Evolutionary conservation across 2,329 filamentous ascomycete genomes (phyloP), one percentile per base, ranked within the genome.

Genomic region (Fusarium pseudocircinatum): DNA sequence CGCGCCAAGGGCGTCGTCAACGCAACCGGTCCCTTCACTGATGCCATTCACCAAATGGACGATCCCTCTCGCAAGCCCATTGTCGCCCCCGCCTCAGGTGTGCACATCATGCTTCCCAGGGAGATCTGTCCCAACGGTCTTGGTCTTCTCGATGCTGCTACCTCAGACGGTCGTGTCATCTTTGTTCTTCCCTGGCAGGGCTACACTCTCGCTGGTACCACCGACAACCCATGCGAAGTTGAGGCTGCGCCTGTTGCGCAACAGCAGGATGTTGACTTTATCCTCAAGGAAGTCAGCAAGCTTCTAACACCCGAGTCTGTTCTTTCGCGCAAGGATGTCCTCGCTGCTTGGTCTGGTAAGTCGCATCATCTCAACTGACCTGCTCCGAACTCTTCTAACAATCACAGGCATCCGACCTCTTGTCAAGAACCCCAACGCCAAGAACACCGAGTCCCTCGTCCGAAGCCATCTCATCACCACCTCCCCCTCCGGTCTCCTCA

Each of bases 151-250:
- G 93, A 96, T 76, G 93, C 94, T 44, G 95, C 94, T 7, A 73
- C 70, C 9, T 95, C 93, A 2, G 93, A 96, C 78, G 93, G 93
- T n/a, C 90, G 93, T 78, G 93, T 96, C 72, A 93, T 96, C 77
- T 96, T 96, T 86, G 94, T 96, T 81, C 86, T 96, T 59, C 93
- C 93, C 13, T 96, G 93, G 93, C 92, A 96, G 82, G 93, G 93
- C 60, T 94, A 94, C 85, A 96, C 94, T 12, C 93, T 96, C 69
- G 93, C 94, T 56, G 93, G 93, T 75, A 96, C 93, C 20, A 96
- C 93, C 6, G 93, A 96, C 78, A 91, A 91, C 64, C 90, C 93
- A 7, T 93, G 92, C 62, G 83, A 87, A 24, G 90, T 96, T 73
- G 88, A 89, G 67, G 85, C 86, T 60, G 89, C 94, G 77, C 94